Percentiles rank a stretch among this genome's conserved stretches.
Conservation (phyloP, 2,329 filamentous ascomycete genomes). For the Trichoderma atroviride region DNA sequence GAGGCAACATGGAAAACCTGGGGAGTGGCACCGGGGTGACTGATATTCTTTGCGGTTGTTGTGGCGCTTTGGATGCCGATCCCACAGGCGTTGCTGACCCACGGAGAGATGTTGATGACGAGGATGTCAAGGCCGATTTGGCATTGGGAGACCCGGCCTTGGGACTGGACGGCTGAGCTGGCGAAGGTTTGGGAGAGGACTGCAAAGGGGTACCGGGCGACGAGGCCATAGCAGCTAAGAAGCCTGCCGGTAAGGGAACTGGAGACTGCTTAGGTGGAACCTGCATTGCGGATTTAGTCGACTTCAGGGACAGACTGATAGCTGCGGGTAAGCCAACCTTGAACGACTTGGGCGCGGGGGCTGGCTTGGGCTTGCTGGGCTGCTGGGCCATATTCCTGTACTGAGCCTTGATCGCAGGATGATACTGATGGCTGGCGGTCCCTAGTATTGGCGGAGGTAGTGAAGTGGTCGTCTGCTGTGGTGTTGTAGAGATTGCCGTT, state of each 20-base stretch:
- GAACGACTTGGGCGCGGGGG: constrained; percentile 35
- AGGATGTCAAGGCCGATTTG: constrained; percentile 22
- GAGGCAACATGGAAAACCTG: constrained; percentile 28
- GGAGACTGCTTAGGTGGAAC: constrained; percentile 47
- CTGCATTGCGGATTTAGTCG: constrained; percentile 38
- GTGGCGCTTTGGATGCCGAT: neutral
- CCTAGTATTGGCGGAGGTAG: neutral
- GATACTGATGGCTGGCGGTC: constrained; percentile 15
- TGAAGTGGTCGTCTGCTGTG: constrained; percentile 10
- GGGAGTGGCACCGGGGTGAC: constrained; percentile 41
- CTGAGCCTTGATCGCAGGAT: constrained; percentile 25
- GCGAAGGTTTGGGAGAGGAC: constrained; percentile 28
- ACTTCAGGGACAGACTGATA: constrained; percentile 32
- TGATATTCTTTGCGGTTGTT: constrained; percentile 29
- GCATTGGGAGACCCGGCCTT: constrained; percentile 18
- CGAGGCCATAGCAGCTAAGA: constrained; percentile 46
- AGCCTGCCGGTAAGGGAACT: constrained; percentile 49
- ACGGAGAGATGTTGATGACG: neutral
- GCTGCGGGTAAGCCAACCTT: constrained; percentile 39
- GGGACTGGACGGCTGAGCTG: constrained; percentile 24
- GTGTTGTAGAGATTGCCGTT: neutral
- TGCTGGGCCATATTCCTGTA: constrained; percentile 25
- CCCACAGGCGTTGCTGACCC: neutral
- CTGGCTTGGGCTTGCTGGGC: constrained; percentile 33
- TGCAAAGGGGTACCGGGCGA: constrained; percentile 31